Evolutionary conservation across 768 basidiomycete species (phyloP).

Genomic region (Tylopilus subfusipes): DNA sequence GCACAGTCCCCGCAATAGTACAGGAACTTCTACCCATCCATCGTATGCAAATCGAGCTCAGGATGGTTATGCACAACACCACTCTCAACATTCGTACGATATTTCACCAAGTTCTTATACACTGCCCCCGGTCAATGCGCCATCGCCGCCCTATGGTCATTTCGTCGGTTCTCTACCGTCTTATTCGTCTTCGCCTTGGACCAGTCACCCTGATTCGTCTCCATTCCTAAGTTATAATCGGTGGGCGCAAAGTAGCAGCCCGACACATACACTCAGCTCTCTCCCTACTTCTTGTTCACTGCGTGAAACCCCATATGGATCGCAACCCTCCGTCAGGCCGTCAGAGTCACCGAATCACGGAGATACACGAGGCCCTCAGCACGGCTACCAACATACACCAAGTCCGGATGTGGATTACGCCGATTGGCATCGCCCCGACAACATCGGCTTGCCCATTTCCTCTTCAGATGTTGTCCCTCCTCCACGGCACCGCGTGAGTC

Average conservation of each 20-base stretch:
- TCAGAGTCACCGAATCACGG: slow-evolving; percentile 32
- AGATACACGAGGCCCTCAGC: slow-evolving; percentile 30
- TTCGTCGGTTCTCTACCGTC: slow-evolving; percentile 24
- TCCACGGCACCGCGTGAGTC: slow-evolving; percentile 53
- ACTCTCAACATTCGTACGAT: slow-evolving; percentile 28
- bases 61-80: slow-evolving; percentile 25
- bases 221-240: slow-evolving; percentile 30
- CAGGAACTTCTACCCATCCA: slow-evolving; percentile 19
- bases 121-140: slow-evolving; percentile 30
- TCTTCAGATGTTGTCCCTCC: slow-evolving; percentile 50
- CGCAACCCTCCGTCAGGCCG: slow-evolving; percentile 37
- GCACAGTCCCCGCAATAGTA: slow-evolving; percentile 19
- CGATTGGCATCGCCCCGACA: slow-evolving; percentile 34
- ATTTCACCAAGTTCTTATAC: slow-evolving; percentile 28
- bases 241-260: slow-evolving; percentile 28
- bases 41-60: slow-evolving; percentile 27
- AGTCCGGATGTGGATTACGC: slow-evolving; percentile 39
- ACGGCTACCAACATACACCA: slow-evolving; percentile 36
- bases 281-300: slow-evolving; percentile 27
- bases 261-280: slow-evolving; percentile 26
- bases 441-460: slow-evolving; percentile 23
- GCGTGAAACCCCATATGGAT: slow-evolving; percentile 29
- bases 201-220: slow-evolving; percentile 27
- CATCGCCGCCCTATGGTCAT: slow-evolving; percentile 28
- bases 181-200: slow-evolving; percentile 29